Evolutionary conservation across 345 rosid species (phyloP).

Genomic region (Gossypium anomalum): DNA sequence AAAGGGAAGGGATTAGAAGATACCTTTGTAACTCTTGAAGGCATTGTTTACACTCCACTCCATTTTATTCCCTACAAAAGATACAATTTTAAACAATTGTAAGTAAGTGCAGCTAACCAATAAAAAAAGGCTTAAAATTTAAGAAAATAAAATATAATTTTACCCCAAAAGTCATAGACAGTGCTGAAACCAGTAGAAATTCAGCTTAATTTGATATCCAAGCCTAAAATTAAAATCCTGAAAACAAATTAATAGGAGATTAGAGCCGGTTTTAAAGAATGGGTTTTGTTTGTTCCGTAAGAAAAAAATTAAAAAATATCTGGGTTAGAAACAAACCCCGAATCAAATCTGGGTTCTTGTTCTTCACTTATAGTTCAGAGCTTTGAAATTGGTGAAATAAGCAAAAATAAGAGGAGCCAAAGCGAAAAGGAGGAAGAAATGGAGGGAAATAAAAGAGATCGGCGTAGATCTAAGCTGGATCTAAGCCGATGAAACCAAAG

Average conservation of each 20-base stretch:
- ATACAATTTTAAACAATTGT: background rate
- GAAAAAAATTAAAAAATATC: background rate
- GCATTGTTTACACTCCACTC: constrained; percentile 82
- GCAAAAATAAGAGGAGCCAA: constrained; percentile 1
- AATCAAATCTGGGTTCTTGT: constrained; percentile 7
- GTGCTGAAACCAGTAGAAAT: background rate
- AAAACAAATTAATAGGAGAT: background rate
- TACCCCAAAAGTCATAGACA: constrained; percentile 12
- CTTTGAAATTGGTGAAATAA: background rate
- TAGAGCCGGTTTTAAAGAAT: background rate
- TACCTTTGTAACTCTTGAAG: constrained; percentile 81
- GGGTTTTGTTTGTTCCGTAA: background rate
- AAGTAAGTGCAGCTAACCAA: background rate
- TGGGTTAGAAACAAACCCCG: background rate
- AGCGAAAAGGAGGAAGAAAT: constrained; percentile 24
- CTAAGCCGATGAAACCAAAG: constrained; percentile 21
- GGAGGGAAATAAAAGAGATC: constrained; percentile 38
- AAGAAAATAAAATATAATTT: background rate
- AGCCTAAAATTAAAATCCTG: background rate
- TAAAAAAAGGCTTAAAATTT: background rate
- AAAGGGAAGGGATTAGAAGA: background rate
- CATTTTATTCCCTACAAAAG: constrained; percentile 39
- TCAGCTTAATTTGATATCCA: background rate
- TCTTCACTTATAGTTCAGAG: constrained; percentile 1
- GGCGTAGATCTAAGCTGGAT: constrained; percentile 73